phyloP scores from a whole-genome alignment of 441 rosid species.

The Isatis lusitanica region DNA sequence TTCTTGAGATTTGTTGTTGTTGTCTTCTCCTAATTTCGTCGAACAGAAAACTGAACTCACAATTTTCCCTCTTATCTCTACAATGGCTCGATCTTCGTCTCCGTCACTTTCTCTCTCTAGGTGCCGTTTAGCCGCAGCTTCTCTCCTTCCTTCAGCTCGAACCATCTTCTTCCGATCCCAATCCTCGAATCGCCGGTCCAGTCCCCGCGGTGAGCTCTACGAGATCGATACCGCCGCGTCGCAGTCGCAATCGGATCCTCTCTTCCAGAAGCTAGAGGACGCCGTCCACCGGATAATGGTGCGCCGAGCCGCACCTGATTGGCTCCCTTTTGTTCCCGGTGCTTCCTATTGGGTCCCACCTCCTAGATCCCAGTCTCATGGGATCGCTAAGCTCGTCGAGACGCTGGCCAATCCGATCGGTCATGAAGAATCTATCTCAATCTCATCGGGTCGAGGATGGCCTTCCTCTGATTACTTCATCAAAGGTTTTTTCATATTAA shows the following conservation, averaged over 20 bases:
- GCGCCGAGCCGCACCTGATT: slow-evolving; percentile 87
- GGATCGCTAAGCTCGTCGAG: slow-evolving; percentile 70
- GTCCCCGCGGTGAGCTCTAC: slow-evolving; percentile 31
- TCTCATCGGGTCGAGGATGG: slow-evolving; percentile 73
- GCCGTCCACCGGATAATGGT: slow-evolving; percentile 84
- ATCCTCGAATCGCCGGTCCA: slow-evolving; percentile 47
- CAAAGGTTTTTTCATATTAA: slow-evolving; percentile 48
- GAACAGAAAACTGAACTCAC: slow-evolving; percentile 3
- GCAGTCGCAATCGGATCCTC: slow-evolving; percentile 50
- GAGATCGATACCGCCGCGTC: slow-evolving; percentile 42
- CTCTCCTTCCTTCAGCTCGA: slow-evolving; percentile 37
- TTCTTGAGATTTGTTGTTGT: not conserved
- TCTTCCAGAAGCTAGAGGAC: slow-evolving; percentile 78
- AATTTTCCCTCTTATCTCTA: not conserved
- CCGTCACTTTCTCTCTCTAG: slow-evolving; percentile 37
- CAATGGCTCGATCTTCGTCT: slow-evolving; percentile 54
- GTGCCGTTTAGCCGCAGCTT: slow-evolving; percentile 10
- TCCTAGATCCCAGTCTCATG: slow-evolving; percentile 52
- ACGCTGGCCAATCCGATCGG: slow-evolving; percentile 64
- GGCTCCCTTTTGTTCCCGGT: slow-evolving; percentile 92
- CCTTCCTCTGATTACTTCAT: slow-evolving; percentile 84
- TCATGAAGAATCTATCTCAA: slow-evolving; percentile 56
- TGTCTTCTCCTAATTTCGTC: slow-evolving; percentile 11
- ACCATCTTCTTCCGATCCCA: slow-evolving; percentile 45
- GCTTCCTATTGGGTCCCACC: slow-evolving; percentile 95